A percentile compares a stretch with the other conserved stretches of the same genome.
Conservation (phyloP, 2,329 filamentous ascomycete genomes). For the Pseudogymnoascus sp. region DNA sequence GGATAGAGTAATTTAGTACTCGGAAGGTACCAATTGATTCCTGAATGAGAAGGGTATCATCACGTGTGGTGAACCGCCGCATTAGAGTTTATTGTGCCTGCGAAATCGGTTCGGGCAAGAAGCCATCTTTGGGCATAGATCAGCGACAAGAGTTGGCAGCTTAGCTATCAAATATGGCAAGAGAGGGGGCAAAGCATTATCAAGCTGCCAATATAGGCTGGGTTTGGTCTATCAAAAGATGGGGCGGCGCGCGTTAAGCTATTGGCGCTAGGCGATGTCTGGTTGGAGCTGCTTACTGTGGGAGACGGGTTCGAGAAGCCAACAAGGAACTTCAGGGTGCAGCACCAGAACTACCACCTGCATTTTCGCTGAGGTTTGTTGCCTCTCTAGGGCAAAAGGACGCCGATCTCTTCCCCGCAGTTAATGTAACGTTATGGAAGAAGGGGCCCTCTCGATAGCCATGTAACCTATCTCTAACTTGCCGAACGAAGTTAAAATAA, state of each 20-base stretch:
- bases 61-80: not conserved
- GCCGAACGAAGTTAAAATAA: not conserved
- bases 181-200: not conserved
- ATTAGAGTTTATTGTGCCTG: not conserved
- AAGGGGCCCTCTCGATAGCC: not conserved
- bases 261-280: not conserved
- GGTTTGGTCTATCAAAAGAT: not conserved
- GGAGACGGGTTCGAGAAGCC: not conserved
- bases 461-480: not conserved
- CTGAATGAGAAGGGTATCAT: not conserved
- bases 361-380: not conserved
- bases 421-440: not conserved
- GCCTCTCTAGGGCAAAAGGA: not conserved
- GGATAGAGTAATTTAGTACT: not conserved
- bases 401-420: not conserved
- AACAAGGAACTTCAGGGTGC: not conserved
- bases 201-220: not conserved
- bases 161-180: not conserved
- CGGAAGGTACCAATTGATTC: not conserved
- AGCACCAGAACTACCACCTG: not conserved
- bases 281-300: not conserved
- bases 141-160: not conserved
- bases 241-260: not conserved
- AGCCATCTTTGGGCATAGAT: not conserved
- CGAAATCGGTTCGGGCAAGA: not conserved